These are phyloP conservation scores for Datisca glomerata DNA, from an alignment of 306 rosid genomes.

Conservation along the genomic window DNA sequence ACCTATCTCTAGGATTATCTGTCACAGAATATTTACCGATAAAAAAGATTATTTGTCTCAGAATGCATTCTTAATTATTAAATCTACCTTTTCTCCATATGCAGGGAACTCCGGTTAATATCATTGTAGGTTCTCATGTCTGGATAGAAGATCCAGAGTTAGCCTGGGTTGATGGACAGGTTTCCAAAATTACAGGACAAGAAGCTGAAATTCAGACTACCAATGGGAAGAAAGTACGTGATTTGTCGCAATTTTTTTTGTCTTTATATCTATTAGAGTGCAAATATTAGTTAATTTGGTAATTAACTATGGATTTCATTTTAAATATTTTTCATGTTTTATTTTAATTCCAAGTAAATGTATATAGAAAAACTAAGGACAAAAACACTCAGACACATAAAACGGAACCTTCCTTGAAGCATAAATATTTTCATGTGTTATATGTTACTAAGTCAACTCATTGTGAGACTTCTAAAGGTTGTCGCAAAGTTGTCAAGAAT, in stretches of 20 bases:
- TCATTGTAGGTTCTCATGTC: constrained; percentile 84
- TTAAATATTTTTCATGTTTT: no score
- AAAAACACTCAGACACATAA: no score
- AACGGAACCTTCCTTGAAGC: no score
- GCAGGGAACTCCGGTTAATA: constrained; percentile 92
- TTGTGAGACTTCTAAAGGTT: constrained; percentile 29
- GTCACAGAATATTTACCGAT: no score
- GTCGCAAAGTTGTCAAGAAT: constrained; percentile 52
- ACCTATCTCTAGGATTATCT: no score
- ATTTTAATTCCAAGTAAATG: background rate
- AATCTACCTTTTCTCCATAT: constrained; percentile 14
- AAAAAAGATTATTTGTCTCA: no score
- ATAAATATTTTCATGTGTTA: no score
- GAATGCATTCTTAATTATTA: no score
- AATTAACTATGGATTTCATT: no score
- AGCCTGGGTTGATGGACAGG: constrained; percentile 76
- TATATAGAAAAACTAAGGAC: background rate
- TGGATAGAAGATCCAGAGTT: constrained; percentile 70
- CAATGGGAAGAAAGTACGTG: constrained; percentile 61
- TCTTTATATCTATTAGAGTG: no score
- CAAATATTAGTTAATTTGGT: no score
- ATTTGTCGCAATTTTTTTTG: constrained; percentile 9
- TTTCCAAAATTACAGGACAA: constrained; percentile 56
- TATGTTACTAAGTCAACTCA: constrained; percentile 3
- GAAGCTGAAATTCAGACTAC: constrained; percentile 57